These are phyloP conservation scores for Pestalotiopsis sp. DNA, from an alignment of 2,329 filamentous ascomycete species.

Conservation along the genomic window DNA sequence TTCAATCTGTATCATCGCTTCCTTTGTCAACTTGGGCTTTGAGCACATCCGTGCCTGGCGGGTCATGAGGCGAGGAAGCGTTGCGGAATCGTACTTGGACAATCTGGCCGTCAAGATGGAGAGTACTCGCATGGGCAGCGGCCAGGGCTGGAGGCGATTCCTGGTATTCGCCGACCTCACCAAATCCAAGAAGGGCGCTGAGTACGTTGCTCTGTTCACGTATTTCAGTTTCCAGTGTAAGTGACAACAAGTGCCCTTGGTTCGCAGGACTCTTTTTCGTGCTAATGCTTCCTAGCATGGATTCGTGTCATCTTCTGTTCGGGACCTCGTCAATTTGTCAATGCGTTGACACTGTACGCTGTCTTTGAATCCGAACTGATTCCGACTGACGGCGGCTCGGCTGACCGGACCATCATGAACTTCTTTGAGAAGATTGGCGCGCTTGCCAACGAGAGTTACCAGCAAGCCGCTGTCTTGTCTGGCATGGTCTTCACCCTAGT, in stretches of 20 bases:
- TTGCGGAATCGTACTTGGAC: constrained; percentile 91
- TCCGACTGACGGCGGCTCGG: constrained; percentile 50
- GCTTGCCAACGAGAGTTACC: constrained; percentile 72
- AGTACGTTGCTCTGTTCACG: constrained; percentile 88
- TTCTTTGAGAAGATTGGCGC: constrained; percentile 83
- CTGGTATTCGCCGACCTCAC: constrained; percentile 91
- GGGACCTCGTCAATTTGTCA: constrained; percentile 88
- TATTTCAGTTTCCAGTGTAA: constrained; percentile 76
- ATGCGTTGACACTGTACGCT: constrained; percentile 84
- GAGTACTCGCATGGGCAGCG: constrained; percentile 73
- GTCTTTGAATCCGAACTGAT: constrained; percentile 77
- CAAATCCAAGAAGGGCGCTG: constrained; percentile 86
- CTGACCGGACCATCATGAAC: constrained; percentile 67
- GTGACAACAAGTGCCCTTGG: constrained; percentile 23
- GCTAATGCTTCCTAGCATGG: constrained; percentile 62
- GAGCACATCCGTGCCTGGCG: constrained; percentile 79
- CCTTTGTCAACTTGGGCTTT: constrained; percentile 78
- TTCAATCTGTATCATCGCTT: constrained; percentile 86
- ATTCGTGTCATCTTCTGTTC: constrained; percentile 88
- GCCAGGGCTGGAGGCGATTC: constrained; percentile 85
- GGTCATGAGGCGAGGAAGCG: constrained; percentile 81
- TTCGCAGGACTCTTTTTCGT: too few species aligned
- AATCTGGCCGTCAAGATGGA: constrained; percentile 83
- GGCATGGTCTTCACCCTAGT: constrained; percentile 92
- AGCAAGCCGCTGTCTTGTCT: constrained; percentile 80